phyloP scores from a whole-genome alignment of 2,329 filamentous ascomycete genomes.

The Grosmannia huntii region DNA sequence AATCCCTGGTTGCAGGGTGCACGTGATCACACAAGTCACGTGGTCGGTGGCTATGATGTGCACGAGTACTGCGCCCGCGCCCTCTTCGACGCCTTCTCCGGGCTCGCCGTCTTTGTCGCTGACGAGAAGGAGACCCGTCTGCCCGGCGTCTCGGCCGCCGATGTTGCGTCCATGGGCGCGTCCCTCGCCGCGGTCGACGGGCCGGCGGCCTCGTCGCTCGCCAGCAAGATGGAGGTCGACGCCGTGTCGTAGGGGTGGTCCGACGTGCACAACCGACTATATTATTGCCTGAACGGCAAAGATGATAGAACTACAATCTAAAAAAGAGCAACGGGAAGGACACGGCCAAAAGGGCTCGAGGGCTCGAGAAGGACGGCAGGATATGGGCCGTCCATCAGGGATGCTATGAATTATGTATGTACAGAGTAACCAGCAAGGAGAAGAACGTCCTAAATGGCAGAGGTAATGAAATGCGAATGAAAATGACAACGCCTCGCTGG shows the following conservation, averaged over 20 bases:
- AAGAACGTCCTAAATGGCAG: too few relatives aligned
- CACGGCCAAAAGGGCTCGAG: too few relatives aligned
- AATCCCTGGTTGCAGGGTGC: conserved; percentile 61
- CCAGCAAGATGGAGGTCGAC: conserved; percentile 34
- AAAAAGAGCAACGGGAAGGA: too few relatives aligned
- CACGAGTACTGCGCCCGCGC: conserved; percentile 70
- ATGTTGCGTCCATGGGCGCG: conserved; percentile 22
- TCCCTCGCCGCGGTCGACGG: conserved; percentile 17
- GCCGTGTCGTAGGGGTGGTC: conserved; percentile 33
- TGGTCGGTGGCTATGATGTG: conserved; percentile 72
- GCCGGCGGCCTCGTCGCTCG: conserved; percentile 2
- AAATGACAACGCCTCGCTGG: conserved; percentile 10
- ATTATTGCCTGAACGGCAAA: too few relatives aligned
- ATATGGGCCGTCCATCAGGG: not conserved
- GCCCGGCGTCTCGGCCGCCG: conserved; percentile 15
- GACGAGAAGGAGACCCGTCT: conserved; percentile 49
- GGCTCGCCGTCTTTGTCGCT: conserved; percentile 73
- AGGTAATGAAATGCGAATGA: not conserved
- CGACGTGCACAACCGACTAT: too few relatives aligned
- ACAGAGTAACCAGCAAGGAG: too few relatives aligned
- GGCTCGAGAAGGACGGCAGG: not conserved
- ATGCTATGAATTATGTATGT: not conserved
- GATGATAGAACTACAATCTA: too few relatives aligned
- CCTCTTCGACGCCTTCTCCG: conserved; percentile 80
- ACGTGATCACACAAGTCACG: conserved; percentile 50